A percentile compares a stretch with the other conserved stretches of the same genome.
phyloP scores from a whole-genome alignment of 345 rosid species.

The Eucalyptus regnans region DNA sequence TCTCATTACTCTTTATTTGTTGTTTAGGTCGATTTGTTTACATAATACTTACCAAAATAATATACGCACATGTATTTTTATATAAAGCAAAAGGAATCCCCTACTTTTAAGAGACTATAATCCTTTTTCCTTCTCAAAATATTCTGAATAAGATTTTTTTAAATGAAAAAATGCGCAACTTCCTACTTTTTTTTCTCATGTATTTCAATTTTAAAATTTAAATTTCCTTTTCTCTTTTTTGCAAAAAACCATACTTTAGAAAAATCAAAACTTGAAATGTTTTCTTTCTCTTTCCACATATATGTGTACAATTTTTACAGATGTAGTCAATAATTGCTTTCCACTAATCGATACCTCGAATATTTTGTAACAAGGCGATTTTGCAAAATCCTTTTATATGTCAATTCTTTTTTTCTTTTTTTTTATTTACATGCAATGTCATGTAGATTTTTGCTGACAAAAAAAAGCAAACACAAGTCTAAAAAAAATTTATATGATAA shows the following conservation, averaged over 20 bases:
- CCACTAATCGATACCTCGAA: background rate
- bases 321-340: background rate
- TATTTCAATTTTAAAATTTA: background rate
- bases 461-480: background rate
- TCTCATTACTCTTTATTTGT: background rate
- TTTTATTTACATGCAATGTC: background rate
- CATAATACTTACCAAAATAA: background rate
- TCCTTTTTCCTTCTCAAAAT: background rate
- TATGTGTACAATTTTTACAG: background rate
- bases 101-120: background rate
- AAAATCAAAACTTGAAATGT: background rate
- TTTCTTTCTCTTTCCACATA: background rate
- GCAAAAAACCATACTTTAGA: background rate
- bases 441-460: background rate
- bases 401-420: background rate
- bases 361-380: background rate
- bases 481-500: fast-evolving
- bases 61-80: background rate
- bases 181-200: background rate
- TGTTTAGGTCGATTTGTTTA: background rate
- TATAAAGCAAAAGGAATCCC: background rate
- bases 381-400: background rate
- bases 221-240: background rate
- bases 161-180: background rate
- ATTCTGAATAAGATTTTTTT: background rate